phyloP scores from a whole-genome alignment of 1,284 basidiomycete species.

The Tilletia indica region DNA sequence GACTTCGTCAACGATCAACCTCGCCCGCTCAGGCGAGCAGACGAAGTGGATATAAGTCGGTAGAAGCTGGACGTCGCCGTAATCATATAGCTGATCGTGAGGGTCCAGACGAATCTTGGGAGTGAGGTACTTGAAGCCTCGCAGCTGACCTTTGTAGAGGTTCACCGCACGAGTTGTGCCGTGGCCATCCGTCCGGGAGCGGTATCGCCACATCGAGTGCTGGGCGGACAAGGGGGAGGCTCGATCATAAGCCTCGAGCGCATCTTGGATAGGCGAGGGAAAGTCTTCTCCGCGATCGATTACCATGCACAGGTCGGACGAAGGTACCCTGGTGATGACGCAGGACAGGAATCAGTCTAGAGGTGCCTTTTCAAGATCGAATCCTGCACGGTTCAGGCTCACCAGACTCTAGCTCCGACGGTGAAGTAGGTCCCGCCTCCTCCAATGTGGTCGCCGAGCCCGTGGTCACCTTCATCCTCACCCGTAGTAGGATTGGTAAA shows the following conservation, averaged over 20 bases:
- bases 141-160: conserved; percentile 69
- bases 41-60: conserved; percentile 77
- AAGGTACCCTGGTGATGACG: conserved; percentile 64
- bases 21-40: conserved; percentile 74
- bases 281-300: conserved; percentile 81
- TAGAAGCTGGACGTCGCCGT: conserved; percentile 40
- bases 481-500: conserved; percentile 27
- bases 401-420: conserved; percentile 80
- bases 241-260: conserved; percentile 67
- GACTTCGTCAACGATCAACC: conserved; percentile 68
- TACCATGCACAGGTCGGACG: conserved; percentile 72
- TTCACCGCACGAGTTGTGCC: conserved; percentile 75
- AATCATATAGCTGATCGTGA: conserved; percentile 62
- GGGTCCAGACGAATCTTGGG: conserved; percentile 72
- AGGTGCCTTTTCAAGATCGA: too few species aligned
- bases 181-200: conserved; percentile 60
- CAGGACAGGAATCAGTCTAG: background rate
- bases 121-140: conserved; percentile 78
- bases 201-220: conserved; percentile 70
- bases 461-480: conserved; percentile 29
- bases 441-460: conserved; percentile 67
- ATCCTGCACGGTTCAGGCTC: conserved; percentile 25
- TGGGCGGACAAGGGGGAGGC: conserved; percentile 53
- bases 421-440: conserved; percentile 72
- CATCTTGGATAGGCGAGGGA: conserved; percentile 63